Base-by-base conservation (phyloP, 2,329 filamentous ascomycete species). In the Colletotrichum sp. region DNA sequence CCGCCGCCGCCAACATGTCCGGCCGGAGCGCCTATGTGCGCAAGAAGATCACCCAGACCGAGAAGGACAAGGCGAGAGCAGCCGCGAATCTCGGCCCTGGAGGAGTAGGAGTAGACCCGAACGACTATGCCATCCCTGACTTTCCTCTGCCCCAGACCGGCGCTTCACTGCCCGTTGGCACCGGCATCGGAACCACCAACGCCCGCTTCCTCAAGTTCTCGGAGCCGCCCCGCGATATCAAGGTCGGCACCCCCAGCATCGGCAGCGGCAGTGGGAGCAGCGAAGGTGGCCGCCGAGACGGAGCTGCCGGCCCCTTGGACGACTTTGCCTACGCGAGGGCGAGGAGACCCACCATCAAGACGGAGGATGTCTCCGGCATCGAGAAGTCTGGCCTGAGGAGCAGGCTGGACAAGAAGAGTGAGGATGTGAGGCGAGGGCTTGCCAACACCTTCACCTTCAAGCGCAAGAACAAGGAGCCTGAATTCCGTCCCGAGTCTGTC, bases 21-120 rank as follows among this genome's bases (percentile, higher is more conserved):
- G 90, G 89, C 75, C 85, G 90, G 71, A 91, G 90, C 82, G 90
- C 90, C 36, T 87, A 90, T 78, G 90, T 90, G 80, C 88, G 90
- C 79, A 91, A 91, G 81, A 91, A 90, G 84, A 90, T 89, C 78
- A 89, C 87, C 0, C 88, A 91, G 73, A 84, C 86, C 30, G 88
- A 86, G 69, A 77, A 81, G 5, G 82, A 79, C 43, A 83, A 85
- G 10, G 82, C 84, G 21, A 83, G 84, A 71, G 87, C 87, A 3
- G 78, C 81, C 24, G 80, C 82, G 16, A 85, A 84, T 57, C 84
- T 84, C 12, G 73, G 61, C 30, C 9, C 30, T 16, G 32, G 65
- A 5, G 69, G 63, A 57, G 9, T n/a, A 21, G 26, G 36, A 5
- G 63, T 57, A 57, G 86, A 87, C 32, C 82, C 84, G 32, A 86